phyloP scores from a whole-genome alignment of 2,329 filamentous ascomycete genomes.

The Ophioceras dolichostomum region DNA sequence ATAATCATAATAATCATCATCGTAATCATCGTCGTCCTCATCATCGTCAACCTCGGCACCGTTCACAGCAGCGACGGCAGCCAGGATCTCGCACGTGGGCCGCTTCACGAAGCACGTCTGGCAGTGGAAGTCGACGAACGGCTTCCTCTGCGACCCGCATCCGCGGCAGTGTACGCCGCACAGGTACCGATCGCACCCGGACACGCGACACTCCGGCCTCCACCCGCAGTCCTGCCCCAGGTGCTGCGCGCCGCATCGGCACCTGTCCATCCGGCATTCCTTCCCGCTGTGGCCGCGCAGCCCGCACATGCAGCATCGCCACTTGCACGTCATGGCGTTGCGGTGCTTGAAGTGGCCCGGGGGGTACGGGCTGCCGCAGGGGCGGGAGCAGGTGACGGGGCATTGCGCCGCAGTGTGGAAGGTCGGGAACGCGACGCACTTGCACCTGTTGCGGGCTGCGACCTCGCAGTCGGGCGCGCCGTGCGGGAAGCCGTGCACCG shows the following conservation, averaged over 20 bases:
- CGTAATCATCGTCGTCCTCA: too few species aligned
- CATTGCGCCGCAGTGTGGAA: constrained; percentile 20
- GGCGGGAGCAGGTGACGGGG: constrained; percentile 18
- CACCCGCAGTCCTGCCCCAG: constrained; percentile 26
- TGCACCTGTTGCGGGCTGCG: constrained; percentile 21
- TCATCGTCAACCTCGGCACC: too few species aligned
- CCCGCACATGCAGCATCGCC: constrained; percentile 30
- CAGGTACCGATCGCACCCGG: constrained; percentile 18
- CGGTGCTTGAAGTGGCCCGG: constrained; percentile 16
- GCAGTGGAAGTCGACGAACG: constrained; percentile 18
- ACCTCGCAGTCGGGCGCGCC: constrained; percentile 16
- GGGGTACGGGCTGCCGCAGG: constrained; percentile 15
- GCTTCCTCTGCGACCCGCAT: constrained; percentile 15
- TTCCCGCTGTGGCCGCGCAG: constrained; percentile 20
- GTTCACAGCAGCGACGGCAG: too few species aligned
- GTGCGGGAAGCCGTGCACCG: constrained; percentile 11
- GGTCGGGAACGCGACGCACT: constrained; percentile 24
- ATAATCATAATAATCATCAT: too few species aligned
- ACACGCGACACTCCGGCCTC: constrained; percentile 20
- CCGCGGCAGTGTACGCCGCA: constrained; percentile 23
- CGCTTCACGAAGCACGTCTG: constrained; percentile 9
- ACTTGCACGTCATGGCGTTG: constrained; percentile 22
- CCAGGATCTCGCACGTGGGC: too few species aligned
- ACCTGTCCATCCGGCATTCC: constrained; percentile 19
- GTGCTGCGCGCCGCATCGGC: constrained; percentile 22